Percentiles rank a stretch among this genome's conserved stretches.
These are phyloP conservation scores for Schrenkiella parvula DNA, from an alignment of 345 rosid genomes.

Conservation along the genomic window DNA sequence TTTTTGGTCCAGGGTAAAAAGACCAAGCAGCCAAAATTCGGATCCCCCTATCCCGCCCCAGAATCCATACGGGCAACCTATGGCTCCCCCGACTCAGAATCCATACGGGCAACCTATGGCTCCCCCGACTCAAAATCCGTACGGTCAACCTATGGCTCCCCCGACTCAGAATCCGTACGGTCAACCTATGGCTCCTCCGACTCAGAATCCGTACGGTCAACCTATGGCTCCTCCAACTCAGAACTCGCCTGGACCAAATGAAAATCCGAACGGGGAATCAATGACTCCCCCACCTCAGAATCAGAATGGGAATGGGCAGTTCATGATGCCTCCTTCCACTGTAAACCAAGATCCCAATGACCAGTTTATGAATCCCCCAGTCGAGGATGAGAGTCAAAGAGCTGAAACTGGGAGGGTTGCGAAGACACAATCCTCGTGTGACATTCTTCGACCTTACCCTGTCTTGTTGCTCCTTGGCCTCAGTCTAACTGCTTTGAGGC, in stretches of 20 bases:
- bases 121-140: conserved; percentile 4
- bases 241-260: conserved; percentile 21
- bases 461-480: conserved; percentile 33
- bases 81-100: conserved; percentile 11
- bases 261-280: conserved; percentile 4
- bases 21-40: conserved; percentile 20
- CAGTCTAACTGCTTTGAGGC: conserved; percentile 28
- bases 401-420: conserved; percentile 25
- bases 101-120: neutral
- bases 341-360: conserved; percentile 26
- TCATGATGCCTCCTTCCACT: conserved; percentile 21
- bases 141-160: conserved; percentile 11
- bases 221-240: conserved; percentile 18
- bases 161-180: neutral
- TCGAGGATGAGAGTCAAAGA: conserved; percentile 24
- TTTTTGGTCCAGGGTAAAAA: conserved; percentile 19
- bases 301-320: conserved; percentile 14
- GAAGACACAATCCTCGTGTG: conserved; percentile 48
- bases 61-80: conserved; percentile 10
- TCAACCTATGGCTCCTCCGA: conserved; percentile 12
- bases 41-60: conserved; percentile 22
- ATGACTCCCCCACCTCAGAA: conserved; percentile 12
- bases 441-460: conserved; percentile 34
- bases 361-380: conserved; percentile 26
- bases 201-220: conserved; percentile 18